Evolutionary conservation across 2,329 filamentous ascomycete genomes (phyloP), one percentile per base, ranked within the genome.

Genomic region (Emmonsiellopsis sp.): DNA sequence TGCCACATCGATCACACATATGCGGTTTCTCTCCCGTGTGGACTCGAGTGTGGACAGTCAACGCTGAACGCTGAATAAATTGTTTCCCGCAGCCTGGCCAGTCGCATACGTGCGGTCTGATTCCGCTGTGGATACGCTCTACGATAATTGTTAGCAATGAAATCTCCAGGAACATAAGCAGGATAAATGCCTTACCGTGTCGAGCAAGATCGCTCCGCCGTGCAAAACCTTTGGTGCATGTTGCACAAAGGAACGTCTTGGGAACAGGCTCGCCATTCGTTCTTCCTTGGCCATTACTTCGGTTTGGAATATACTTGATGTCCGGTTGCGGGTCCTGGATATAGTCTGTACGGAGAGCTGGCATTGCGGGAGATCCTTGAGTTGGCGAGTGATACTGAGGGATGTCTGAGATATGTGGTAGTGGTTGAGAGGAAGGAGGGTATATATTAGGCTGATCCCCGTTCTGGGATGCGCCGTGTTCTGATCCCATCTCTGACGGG

Each of bases 11-110:
- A 72, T 96, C 93, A 68, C 93, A 98, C 83, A 93, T 92, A 65
- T 98, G 93, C 50, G 93, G 93, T 73, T 98, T 98, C 75, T 97
- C 93, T 59, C 93, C 93, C 1, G 93, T 97, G 71, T 98, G 93
- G 16, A 96, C 91, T 62, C 93, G 87, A 66, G 88, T 85, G 70
- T 97, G 93, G 7, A 98, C 93, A 0, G 93, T 98, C 68, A 98
- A 75, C 20, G 93, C 93, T 31, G 91, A 96, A 54, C 93, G 82
- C 71, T 98, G 93, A 62, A 98, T 98, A 68, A 98, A 98, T 66
- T 92, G 88, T 73, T 97, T 98, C 59, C 88, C 88, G 69, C 93
- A 98, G 51, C 83, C 84, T 41, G 86, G 86, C 67, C 83, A 89
- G 63, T 96, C 91, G 72, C 93, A 98, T 49, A 92, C 86, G 67